phyloP scores from a whole-genome alignment of 306 rosid genomes.

The Datisca glomerata region DNA sequence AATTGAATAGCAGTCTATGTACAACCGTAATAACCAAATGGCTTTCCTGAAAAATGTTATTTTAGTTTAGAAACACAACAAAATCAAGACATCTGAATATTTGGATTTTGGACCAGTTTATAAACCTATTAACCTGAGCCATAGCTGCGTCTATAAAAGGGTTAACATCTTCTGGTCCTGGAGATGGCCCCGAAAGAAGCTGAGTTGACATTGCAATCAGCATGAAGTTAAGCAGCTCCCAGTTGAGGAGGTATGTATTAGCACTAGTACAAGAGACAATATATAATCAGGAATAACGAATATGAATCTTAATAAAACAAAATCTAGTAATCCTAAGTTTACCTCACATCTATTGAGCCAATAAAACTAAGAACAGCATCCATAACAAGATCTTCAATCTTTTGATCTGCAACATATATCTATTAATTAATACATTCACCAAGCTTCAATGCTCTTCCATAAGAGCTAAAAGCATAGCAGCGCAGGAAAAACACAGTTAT shows the following conservation, averaged over 20 bases:
- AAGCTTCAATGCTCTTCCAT: no score
- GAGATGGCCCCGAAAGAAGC: constrained; percentile 95
- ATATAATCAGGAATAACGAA: constrained; percentile 25
- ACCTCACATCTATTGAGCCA: constrained; percentile 81
- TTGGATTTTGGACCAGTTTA: constrained; percentile 3
- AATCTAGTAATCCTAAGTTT: constrained; percentile 14
- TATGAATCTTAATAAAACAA: constrained; percentile 19
- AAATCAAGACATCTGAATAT: no score
- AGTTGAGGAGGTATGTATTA: constrained; percentile 54
- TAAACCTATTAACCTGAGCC: constrained; percentile 63
- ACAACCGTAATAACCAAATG: constrained; percentile 59
- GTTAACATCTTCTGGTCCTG: constrained; percentile 66
- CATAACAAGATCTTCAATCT: constrained; percentile 55
- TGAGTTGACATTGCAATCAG: constrained; percentile 90
- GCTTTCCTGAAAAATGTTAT: constrained; percentile 60
- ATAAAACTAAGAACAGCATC: constrained; percentile 62
- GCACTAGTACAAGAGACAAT: constrained; percentile 26
- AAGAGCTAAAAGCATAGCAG: no score
- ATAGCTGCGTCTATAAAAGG: constrained; percentile 90
- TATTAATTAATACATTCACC: no score
- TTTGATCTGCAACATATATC: constrained; percentile 59
- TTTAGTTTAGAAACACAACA: constrained; percentile 15
- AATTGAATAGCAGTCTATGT: constrained; percentile 57
- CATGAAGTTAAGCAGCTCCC: constrained; percentile 93
- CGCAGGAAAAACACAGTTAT: no score